Evolutionary conservation across 768 basidiomycete species (phyloP).

Genomic region (Lactifluus echinatus): DNA sequence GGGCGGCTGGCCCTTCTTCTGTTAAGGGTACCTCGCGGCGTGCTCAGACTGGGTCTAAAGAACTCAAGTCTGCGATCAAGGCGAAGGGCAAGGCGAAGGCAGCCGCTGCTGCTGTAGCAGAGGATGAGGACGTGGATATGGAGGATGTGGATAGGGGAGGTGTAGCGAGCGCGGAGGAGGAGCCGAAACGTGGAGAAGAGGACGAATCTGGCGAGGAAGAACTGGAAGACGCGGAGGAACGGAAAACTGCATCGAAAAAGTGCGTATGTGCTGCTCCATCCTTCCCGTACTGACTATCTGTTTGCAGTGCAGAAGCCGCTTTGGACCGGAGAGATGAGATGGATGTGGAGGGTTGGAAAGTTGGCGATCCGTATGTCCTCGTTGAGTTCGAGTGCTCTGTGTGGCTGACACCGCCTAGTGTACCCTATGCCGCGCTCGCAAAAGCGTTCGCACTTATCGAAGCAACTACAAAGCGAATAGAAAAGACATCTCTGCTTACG

Average conservation of each 20-base stretch:
- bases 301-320: conserved; percentile 56
- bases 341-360: conserved; percentile 79
- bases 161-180: conserved; percentile 24
- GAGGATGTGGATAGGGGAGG: conserved; percentile 14
- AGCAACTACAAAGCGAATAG: conserved; percentile 88
- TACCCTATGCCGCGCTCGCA: conserved; percentile 90
- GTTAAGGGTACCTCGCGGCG: background rate
- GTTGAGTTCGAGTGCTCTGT: background rate
- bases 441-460: conserved; percentile 86
- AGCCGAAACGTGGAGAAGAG: conserved; percentile 22
- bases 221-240: conserved; percentile 33
- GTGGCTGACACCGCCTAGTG: conserved; percentile 35
- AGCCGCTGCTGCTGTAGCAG: background rate
- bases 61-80: background rate
- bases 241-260: conserved; percentile 58
- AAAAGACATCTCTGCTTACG: conserved; percentile 85
- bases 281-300: background rate
- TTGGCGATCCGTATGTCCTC: conserved; percentile 64
- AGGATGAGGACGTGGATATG: conserved; percentile 18
- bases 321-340: conserved; percentile 54
- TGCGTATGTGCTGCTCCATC: conserved; percentile 25
- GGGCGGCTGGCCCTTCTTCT: background rate
- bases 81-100: conserved; percentile 16
- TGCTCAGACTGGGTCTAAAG: conserved; percentile 4
- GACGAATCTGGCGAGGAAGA: conserved; percentile 35